phyloP scores from a whole-genome alignment of 805 yeast genomes.

The Teunomyces aglyptinius region DNA sequence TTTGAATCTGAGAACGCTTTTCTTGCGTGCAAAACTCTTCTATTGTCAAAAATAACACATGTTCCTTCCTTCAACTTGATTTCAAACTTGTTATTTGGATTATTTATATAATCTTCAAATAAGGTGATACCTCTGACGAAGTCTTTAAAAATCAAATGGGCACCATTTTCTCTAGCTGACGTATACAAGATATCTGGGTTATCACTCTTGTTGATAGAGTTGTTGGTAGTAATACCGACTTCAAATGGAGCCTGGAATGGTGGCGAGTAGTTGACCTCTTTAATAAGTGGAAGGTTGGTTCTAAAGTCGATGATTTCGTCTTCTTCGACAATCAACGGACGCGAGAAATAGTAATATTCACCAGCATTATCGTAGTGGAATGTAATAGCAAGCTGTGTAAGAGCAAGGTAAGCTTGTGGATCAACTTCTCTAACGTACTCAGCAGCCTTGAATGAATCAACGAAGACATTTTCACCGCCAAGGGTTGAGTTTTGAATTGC shows the following conservation, averaged over 20 bases:
- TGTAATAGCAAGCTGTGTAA: slow-evolving; percentile 61
- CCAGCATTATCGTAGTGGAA: slow-evolving; percentile 65
- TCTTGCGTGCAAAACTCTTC: slow-evolving; percentile 70
- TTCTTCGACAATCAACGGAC: slow-evolving; percentile 64
- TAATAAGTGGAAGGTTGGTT: slow-evolving; percentile 32
- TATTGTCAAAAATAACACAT: slow-evolving; percentile 67
- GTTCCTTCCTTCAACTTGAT: slow-evolving; percentile 56
- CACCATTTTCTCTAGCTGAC: slow-evolving; percentile 36
- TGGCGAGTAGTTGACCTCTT: slow-evolving; percentile 71
- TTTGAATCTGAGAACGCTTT: slow-evolving; percentile 38
- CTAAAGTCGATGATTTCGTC: slow-evolving; percentile 14
- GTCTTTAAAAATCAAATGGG: slow-evolving; percentile 44
- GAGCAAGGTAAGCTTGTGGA: slow-evolving; percentile 61
- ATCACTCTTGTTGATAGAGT: slow-evolving; percentile 8
- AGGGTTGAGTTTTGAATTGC: slow-evolving; percentile 50
- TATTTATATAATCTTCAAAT: slow-evolving; percentile 59
- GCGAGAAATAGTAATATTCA: slow-evolving; percentile 57
- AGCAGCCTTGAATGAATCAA: slow-evolving; percentile 70
- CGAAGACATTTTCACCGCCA: slow-evolving; percentile 70
- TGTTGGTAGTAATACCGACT: slow-evolving; percentile 44
- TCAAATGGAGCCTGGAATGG: slow-evolving; percentile 83
- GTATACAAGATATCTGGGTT: slow-evolving; percentile 6
- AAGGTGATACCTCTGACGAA: slow-evolving; percentile 55
- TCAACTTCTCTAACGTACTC: slow-evolving; percentile 52
- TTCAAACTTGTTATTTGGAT: slow-evolving; percentile 53